Evolutionary conservation across 306 rosid genomes (phyloP), one percentile per base, ranked within the genome.

Genomic region (Ammopiptanthus mongolicus): DNA sequence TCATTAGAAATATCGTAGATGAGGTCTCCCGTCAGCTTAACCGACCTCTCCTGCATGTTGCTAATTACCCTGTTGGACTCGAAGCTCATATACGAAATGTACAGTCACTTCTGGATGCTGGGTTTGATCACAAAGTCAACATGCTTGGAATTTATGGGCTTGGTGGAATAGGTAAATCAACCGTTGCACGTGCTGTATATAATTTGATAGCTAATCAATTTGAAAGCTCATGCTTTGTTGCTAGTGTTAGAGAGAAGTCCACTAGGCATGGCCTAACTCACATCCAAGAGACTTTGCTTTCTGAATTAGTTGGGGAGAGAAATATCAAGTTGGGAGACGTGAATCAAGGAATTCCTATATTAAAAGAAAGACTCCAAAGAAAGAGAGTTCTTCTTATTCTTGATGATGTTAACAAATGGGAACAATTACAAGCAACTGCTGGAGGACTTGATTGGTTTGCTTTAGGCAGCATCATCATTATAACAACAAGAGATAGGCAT

Each of bases 121-220:
- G 7, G 4, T 29, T 5, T 13, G 36, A 13, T 17, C 6, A 58
- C 12, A 2, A 0, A 14, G 78, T 46, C 37, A 9, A 1, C 5
- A 44, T 61, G 59, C 13, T 61, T 0, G 70, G 69, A 6, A 73
- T 73, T 42, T 18, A 46, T 17, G 78, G 59, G 0, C 23, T n/a
- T 25, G 78, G 78, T 6, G 69, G 68, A 23, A 73, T 73, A 3
- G 68, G 78, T 9, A 58, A 73, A 47, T 13, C 59, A 8, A 59
- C 59, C 0, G 4, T 73, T 41, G 69, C 69, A 8, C 42, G 78
- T 5, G 47, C 57, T 13, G 0, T 73, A 1, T 73, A 15, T 59
- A 47, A 42, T 28, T 23, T 11, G 17, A 41, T 73, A 25, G 67
- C 6, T 6, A 19, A 59, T 44, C 29, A 18, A 58, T 73, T 59